phyloP scores from a whole-genome alignment of 73 alveolate genomes.

The Paramecium sonneborni region DNA sequence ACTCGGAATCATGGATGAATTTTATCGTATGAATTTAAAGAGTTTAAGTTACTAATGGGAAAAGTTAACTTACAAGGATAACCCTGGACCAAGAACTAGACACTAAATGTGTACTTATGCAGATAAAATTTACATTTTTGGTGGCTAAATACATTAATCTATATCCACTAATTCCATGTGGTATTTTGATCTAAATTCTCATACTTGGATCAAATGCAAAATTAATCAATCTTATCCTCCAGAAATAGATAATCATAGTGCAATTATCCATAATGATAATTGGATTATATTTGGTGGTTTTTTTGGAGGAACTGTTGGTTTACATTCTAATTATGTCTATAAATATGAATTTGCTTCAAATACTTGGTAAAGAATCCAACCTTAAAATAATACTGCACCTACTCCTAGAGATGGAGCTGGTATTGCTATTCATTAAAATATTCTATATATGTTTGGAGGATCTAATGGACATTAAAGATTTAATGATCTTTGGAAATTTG shows the following conservation, averaged over 20 bases:
- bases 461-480: constrained; percentile 62
- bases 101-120: background rate
- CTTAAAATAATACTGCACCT: constrained; percentile 2
- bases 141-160: constrained; percentile 7
- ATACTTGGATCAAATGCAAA: background rate
- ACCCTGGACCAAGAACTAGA: constrained; percentile 55
- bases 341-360: constrained; percentile 21
- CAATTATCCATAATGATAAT: background rate
- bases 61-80: constrained; percentile 31
- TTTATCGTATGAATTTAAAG: constrained; percentile 51
- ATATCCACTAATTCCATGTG: constrained; percentile 39
- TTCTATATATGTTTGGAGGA: constrained; percentile 66
- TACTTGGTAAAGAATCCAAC: constrained; percentile 44
- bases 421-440: background rate
- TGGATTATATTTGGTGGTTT: constrained; percentile 48
- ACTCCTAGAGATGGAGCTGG: constrained; percentile 60
- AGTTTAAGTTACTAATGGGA: constrained; percentile 52
- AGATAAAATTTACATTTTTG: constrained; percentile 9
- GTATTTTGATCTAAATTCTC: background rate
- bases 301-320: constrained; percentile 57
- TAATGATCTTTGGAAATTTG: constrained; percentile 61
- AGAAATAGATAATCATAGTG: background rate
- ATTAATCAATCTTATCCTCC: constrained; percentile 46
- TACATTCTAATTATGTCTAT: constrained; percentile 55
- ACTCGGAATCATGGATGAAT: constrained; percentile 62